Base-by-base conservation (phyloP, 306 rosid species). In the Leucaena leucocephala region DNA sequence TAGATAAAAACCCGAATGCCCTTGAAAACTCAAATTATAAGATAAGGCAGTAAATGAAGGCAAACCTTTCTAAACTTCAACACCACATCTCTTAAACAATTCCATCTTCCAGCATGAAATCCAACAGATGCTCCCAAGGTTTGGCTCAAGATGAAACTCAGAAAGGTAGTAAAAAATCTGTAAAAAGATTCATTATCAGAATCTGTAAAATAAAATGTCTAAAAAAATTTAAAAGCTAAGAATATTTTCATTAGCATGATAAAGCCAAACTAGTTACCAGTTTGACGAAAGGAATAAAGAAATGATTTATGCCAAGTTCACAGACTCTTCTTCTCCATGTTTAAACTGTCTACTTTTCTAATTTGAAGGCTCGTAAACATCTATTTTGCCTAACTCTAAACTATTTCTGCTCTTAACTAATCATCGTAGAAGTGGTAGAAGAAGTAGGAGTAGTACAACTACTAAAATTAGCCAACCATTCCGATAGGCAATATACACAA, bases 21-120 rank as follows among this genome's bases (percentile, higher is more conserved):
- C 46, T 77, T 49, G 54, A 74, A 79, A 38, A 71, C 38, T 69
- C 39, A 46, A 52, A 76, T 22, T 15, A 73, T 7, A 17, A 79
- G 65, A 77, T 74, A 81, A 81, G 63, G 17, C 16, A 65, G 59
- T 38, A 63, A 64, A 71, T 19, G 36, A 82, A 82, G 86, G 74
- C 52, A 65, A 78, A 96, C 99, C 99, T 91, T 93, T 49, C 86
- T 85, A 73, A 93, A 96, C 89, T 88, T 90, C 86, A 96, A 85
- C 42, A 72, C 87, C 14, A 96, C 89, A 72, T 96, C 98, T 77
- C 84, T 88, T 74, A 93, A 74, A 84, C 93, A 86, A 62, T 85
- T 93, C 88, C 91, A 89, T 75, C 98, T 98, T 67, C 96, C 93
- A 79, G 90, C 83, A 27, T 89, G 93, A 85, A 93, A 96, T 76